These are phyloP conservation scores for Apiospora rasikravindrae DNA, from an alignment of 2,329 filamentous ascomycete species.

Conservation along the genomic window DNA sequence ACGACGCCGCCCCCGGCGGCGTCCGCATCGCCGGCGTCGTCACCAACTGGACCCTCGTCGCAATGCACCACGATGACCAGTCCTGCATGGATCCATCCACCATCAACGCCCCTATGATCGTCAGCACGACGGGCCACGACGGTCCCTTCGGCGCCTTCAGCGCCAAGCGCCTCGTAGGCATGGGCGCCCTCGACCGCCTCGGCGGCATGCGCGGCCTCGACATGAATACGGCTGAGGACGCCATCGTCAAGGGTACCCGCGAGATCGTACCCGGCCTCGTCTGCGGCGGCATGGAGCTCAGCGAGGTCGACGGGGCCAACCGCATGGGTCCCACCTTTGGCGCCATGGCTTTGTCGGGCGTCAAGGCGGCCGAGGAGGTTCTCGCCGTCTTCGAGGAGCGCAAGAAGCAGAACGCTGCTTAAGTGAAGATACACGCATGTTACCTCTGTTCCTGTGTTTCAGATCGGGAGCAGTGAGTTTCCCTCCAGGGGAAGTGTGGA, in stretches of 20 bases:
- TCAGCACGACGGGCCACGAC: constrained; percentile 91
- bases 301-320: constrained; percentile 88
- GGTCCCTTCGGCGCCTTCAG: constrained; percentile 90
- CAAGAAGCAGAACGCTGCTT: constrained; percentile 76
- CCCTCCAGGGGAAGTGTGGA: neutral
- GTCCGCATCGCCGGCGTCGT: constrained; percentile 87
- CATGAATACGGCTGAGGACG: constrained; percentile 90
- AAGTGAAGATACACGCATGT: neutral
- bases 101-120: constrained; percentile 88
- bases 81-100: constrained; percentile 98
- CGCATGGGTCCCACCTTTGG: constrained; percentile 70
- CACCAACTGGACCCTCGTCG: constrained; percentile 93
- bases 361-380: constrained; percentile 90
- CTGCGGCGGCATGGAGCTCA: constrained; percentile 94
- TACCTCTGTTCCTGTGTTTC: no score
- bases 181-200: constrained; percentile 81
- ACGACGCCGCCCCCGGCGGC: constrained; percentile 51
- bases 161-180: constrained; percentile 88
- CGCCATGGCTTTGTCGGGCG: constrained; percentile 85
- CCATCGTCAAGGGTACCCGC: constrained; percentile 89
- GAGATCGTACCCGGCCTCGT: constrained; percentile 88
- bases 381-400: constrained; percentile 78
- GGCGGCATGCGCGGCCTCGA: constrained; percentile 93
- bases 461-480: no score
- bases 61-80: constrained; percentile 87